These are phyloP conservation scores for Potentilla sterilis DNA, from an alignment of 306 rosid species.

Conservation along the genomic window DNA sequence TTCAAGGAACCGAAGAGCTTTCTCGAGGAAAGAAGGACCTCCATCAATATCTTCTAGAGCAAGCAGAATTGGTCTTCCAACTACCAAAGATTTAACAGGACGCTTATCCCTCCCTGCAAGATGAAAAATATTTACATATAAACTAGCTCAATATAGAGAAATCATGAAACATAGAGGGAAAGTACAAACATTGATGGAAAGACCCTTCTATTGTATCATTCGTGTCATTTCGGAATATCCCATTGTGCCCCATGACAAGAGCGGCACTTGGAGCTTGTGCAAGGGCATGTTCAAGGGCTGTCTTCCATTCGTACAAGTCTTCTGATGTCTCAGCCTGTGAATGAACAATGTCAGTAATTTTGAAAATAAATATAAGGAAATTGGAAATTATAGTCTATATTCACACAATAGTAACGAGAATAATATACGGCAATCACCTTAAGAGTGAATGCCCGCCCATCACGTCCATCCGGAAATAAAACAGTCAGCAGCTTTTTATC, in stretches of 20 bases:
- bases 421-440: conserved; percentile 49
- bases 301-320: conserved; percentile 94
- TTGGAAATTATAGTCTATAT: background rate
- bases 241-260: conserved; percentile 96
- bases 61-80: conserved; percentile 96
- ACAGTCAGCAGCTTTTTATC: conserved; percentile 96
- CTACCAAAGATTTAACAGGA: conserved; percentile 91
- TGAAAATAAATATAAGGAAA: conserved; percentile 8
- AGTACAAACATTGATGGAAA: conserved; percentile 83
- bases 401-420: background rate
- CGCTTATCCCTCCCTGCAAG: conserved; percentile 90
- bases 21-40: conserved; percentile 98
- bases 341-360: conserved; percentile 11
- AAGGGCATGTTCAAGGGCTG: conserved; percentile 95
- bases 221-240: conserved; percentile 79
- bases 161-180: conserved; percentile 16
- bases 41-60: conserved; percentile 99
- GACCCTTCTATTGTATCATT: conserved; percentile 87
- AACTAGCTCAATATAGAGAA: conserved; percentile 17
- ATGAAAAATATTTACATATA: conserved; percentile 7
- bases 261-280: conserved; percentile 99
- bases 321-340: conserved; percentile 94
- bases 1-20: conserved; percentile 91
- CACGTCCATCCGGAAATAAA: conserved; percentile 98
- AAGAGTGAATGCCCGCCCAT: conserved; percentile 97